Conservation (phyloP, 441 rosid species). For the Euphorbia schlechtendalii region DNA sequence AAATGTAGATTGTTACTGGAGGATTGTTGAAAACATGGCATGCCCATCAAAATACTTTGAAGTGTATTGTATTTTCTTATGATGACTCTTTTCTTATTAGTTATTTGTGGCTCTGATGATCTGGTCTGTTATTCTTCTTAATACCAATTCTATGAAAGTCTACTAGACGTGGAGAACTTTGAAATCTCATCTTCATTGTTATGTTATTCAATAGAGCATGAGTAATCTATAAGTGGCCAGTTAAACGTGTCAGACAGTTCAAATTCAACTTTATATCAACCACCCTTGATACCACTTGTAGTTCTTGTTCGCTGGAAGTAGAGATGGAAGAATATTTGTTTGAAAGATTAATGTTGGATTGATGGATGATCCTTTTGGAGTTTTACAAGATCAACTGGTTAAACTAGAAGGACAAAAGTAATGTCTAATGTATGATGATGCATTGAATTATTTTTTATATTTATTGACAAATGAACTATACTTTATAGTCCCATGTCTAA, state of each 20-base stretch:
- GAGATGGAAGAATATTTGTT: too few species aligned
- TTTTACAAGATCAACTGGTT: too few species aligned
- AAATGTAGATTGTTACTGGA: slow-evolving; percentile 37
- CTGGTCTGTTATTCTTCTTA: slow-evolving; percentile 21
- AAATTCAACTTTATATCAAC: slow-evolving; percentile 33
- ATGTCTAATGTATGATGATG: slow-evolving; percentile 42
- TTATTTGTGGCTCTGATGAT: slow-evolving; percentile 46
- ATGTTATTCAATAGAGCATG: slow-evolving; percentile 33
- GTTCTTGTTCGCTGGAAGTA: slow-evolving; percentile 36
- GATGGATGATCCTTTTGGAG: too few species aligned
- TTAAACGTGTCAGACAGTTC: slow-evolving; percentile 24
- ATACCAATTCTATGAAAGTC: slow-evolving; percentile 21
- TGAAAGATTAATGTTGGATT: too few species aligned
- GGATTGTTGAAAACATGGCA: slow-evolving; percentile 42
- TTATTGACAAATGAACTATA: neutral
- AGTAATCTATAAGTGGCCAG: slow-evolving; percentile 37
- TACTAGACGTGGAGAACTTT: slow-evolving; percentile 32
- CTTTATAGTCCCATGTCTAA: too few species aligned
- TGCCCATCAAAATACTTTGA: slow-evolving; percentile 37
- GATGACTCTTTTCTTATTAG: slow-evolving; percentile 43
- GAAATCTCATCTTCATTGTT: slow-evolving; percentile 29
- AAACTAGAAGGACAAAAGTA: slow-evolving; percentile 63
- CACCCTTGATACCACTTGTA: slow-evolving; percentile 48
- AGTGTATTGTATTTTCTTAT: slow-evolving; percentile 36
- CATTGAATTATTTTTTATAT: slow-evolving; percentile 20